Evolutionary conservation across 2,329 filamentous ascomycete genomes (phyloP), one percentile per base, ranked within the genome.

Genomic region (Lojkania enalia): DNA sequence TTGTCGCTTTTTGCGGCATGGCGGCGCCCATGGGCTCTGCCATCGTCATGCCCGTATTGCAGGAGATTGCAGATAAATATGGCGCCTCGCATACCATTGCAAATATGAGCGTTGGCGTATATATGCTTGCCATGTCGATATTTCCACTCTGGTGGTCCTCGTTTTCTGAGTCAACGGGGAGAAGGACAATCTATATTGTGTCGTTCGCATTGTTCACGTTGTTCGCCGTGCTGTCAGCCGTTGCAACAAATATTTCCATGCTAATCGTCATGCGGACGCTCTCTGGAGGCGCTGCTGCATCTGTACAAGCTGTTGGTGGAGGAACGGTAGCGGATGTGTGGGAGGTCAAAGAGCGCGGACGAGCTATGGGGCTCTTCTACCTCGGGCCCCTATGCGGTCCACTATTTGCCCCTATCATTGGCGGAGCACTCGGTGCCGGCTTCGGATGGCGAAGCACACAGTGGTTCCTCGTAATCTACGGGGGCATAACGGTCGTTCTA

Each of bases 21-120:
- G 87, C 83, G 0, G 89, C 87, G 1, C 91, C 91, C 0, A 83
- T 96, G 73, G 91, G 91, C 1, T 91, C 87, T 20, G 82, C 86
- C 1, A 90, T 96, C 42, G 84, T 96, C 45, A 86, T 92, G 57
- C 90, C 70, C 5, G 64, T 64, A 2, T 51, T 72, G 16, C 58
- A 60, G 15, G 65, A 69, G 9, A 69, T 72, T 11, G 54, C 60
- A 3, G 46, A 48, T 9, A 60, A 60, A 1, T 66, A 71, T 23
- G 31, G 60, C n/a, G 54, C 68, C 5, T 60, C 57, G 1, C 39
- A 60, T 11, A 64, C 66, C 0, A 54, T 71, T 2, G 60, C 69
- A n/a, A 72, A 72, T 39, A 64, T 72, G 59, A 63, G 54, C 23
- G 69, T 71, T 13, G 67, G 69, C 1, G 61, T 72, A 12, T 72